Conservation (phyloP, 257 asterid genomes). For the Nicotiana sylvestris region DNA sequence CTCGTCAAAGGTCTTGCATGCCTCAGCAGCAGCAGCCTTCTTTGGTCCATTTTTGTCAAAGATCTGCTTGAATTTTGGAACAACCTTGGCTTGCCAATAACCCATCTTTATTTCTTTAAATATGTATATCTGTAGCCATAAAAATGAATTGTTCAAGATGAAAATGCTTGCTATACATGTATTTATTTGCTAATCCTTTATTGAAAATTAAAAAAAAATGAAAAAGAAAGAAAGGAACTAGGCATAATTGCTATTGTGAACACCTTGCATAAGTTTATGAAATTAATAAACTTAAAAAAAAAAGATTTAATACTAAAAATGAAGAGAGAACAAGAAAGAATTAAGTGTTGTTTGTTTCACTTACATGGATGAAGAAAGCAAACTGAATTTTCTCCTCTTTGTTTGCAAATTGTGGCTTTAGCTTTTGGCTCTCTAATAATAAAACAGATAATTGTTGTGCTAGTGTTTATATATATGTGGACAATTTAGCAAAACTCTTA, state of each 20-base stretch:
- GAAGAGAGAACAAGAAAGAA: background rate
- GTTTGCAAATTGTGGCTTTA: background rate
- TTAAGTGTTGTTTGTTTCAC: background rate
- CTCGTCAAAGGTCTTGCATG: slow-evolving; percentile 64
- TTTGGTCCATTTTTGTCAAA: slow-evolving; percentile 55
- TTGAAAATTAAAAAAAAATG: background rate
- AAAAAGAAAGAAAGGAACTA: background rate
- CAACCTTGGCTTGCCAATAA: slow-evolving; percentile 79
- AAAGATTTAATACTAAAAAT: too few relatives aligned
- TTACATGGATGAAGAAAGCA: slow-evolving; percentile 6
- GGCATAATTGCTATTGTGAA: too few relatives aligned
- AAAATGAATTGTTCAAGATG: too few relatives aligned
- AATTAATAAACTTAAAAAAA: too few relatives aligned
- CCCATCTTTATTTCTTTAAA: slow-evolving; percentile 39
- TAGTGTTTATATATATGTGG: background rate
- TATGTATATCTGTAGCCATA: background rate
- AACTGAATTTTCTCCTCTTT: background rate
- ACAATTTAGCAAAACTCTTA: background rate
- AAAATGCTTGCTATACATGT: background rate
- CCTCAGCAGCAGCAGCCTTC: slow-evolving; percentile 63
- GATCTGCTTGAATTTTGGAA: slow-evolving; percentile 78
- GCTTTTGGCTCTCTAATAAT: background rate
- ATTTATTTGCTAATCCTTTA: too few relatives aligned
- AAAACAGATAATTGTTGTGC: background rate
- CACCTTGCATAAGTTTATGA: too few relatives aligned